Evolutionary conservation across 495 filamentous ascomycete genomes (phyloP), one percentile per base, ranked within the genome.

Genomic region (Penicilliopsis zonata): DNA sequence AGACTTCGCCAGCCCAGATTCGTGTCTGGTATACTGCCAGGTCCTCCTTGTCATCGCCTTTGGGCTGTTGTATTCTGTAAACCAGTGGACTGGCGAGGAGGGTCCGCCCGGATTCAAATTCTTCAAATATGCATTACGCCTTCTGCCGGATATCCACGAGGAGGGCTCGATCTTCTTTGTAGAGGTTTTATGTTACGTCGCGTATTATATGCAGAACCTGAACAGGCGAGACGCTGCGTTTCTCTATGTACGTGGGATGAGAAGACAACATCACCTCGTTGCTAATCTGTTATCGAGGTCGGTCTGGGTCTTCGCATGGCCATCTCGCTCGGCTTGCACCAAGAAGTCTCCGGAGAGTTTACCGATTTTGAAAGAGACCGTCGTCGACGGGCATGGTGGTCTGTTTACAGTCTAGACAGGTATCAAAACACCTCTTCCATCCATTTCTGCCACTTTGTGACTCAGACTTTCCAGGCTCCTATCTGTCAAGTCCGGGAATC

Each of bases 131-230:
- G 65, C 67, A 0, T 27, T 68, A 17, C 51, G 61, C 12, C 59
- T 68, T 10, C 45, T 70, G 8, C 65, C 64, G 9, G 62, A 69
- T 27, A 54, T 64, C 5, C 59, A 67, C 38, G 67, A 70, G 37
- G 56, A 65, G 15, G 62, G 61, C 1, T 68, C 62, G 0, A 61
- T 70, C 8, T 52, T 63, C 17, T 67, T 65, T 29, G 61, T 69
- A 12, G 67, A 70, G 39, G 62, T 63, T 0, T 41, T 70, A 1
- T 61, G 62, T 18, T 62, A 68, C 33, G 54, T 66, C 3, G 67
- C 61, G n/a, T 66, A 68, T 38, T 69, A 66, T 30, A 58, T 69
- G 54, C 63, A 68, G 42, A 69, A 63, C 31, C 47, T 70, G 15
- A 70, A 70, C 36, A 49, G 62, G 3, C 47, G 60, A 8, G 61